Conservation (phyloP, 1,284 basidiomycete species). For the Schizophyllum amplum region DNA sequence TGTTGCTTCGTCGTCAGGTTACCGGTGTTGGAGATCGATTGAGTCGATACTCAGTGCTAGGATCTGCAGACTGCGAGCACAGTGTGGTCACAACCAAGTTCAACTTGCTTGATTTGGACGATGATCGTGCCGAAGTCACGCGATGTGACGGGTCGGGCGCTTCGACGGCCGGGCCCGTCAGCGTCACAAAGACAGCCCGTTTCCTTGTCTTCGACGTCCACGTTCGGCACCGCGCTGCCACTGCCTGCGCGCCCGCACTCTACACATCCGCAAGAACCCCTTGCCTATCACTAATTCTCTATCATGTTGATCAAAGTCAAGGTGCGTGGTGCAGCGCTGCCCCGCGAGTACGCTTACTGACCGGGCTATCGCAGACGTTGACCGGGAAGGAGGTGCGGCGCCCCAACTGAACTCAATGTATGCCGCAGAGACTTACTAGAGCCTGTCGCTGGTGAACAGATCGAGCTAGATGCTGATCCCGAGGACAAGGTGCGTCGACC, state of each 20-base stretch:
- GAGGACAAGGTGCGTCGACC: constrained; percentile 66
- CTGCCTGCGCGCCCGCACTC: background rate
- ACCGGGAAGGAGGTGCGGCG: constrained; percentile 84
- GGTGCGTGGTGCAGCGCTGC: constrained; percentile 30
- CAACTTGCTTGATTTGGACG: no score
- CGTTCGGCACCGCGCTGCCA: background rate
- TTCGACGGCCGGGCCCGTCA: background rate
- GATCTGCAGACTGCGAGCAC: no score
- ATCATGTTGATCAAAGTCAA: constrained; percentile 81
- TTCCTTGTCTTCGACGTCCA: background rate
- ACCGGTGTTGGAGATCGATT: no score
- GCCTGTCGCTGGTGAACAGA: constrained; percentile 36
- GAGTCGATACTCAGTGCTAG: no score
- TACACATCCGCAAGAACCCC: background rate
- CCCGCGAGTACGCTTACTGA: constrained; percentile 11
- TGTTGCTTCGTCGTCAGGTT: no score
- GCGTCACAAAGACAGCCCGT: background rate
- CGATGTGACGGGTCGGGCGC: background rate
- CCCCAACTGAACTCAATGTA: constrained; percentile 8
- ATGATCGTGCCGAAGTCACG: no score
- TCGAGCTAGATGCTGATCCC: constrained; percentile 93
- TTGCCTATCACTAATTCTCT: background rate
- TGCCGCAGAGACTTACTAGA: constrained; percentile 1
- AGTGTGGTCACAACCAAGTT: no score
- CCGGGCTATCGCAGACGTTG: constrained; percentile 53